Evolutionary conservation across 2,329 filamentous ascomycete genomes (phyloP).

Genomic region (Hypoxylon sp.): DNA sequence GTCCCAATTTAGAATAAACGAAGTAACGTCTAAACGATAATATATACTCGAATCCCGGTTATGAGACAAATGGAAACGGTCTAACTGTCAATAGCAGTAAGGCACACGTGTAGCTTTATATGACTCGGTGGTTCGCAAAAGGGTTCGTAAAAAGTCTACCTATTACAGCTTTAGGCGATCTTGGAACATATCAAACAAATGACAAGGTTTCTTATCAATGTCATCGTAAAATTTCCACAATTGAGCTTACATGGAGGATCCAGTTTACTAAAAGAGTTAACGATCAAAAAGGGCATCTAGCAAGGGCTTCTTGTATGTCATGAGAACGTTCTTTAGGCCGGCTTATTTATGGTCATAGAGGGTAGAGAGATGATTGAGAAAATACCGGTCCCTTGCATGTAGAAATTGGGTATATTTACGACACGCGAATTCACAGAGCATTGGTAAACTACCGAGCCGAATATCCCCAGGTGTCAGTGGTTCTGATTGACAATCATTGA

Average conservation of each 20-base stretch:
- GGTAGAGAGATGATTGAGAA: not conserved
- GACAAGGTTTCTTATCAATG: not conserved
- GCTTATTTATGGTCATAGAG: not conserved
- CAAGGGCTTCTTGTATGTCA: not conserved
- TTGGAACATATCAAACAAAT: not conserved
- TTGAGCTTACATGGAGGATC: not conserved
- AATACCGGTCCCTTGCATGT: not conserved
- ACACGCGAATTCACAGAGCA: conserved; percentile 7
- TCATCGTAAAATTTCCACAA: not conserved
- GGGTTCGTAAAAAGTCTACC: not conserved
- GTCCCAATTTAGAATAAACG: conserved; percentile 19
- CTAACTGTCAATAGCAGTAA: not conserved
- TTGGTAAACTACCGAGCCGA: not conserved
- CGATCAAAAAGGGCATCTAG: not conserved
- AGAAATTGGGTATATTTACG: not conserved
- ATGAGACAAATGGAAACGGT: not conserved
- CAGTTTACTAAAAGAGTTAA: not conserved
- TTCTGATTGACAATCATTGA: conserved; percentile 10
- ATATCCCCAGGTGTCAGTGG: not conserved
- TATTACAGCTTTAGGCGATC: not conserved
- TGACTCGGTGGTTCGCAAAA: not conserved
- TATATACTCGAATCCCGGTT: not conserved
- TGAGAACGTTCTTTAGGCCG: not conserved
- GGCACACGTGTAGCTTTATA: not conserved
- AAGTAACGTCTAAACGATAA: conserved; percentile 4